Conservation (phyloP, 768 basidiomycete species). For the Mycena haematopus region DNA sequence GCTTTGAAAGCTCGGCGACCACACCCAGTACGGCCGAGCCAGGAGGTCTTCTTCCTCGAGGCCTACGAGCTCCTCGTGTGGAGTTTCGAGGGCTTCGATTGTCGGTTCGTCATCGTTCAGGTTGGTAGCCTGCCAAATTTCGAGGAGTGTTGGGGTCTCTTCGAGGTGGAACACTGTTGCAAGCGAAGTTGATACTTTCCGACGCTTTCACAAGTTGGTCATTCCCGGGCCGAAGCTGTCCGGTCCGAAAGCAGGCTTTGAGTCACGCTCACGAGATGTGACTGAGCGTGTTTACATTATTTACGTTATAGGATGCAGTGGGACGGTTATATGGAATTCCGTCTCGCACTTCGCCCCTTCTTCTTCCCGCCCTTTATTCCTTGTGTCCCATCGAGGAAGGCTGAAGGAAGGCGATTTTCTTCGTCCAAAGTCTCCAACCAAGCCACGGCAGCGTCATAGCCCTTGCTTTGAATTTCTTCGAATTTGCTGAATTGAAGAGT, state of each 20-base stretch:
- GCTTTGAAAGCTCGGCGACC: not conserved
- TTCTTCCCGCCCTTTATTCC: constrained; percentile 57
- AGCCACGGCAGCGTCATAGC: constrained; percentile 74
- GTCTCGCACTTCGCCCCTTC: constrained; percentile 78
- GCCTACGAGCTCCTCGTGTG: constrained; percentile 1
- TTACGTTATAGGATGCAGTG: too few species aligned
- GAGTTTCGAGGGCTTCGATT: not conserved
- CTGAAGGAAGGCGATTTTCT: constrained; percentile 83
- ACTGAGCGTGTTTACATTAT: too few species aligned
- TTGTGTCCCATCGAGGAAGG: constrained; percentile 66
- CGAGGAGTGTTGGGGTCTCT: constrained; percentile 8
- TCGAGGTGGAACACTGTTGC: too few species aligned
- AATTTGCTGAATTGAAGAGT: constrained; percentile 91
- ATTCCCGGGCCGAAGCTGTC: too few species aligned
- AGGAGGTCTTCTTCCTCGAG: constrained; percentile 8
- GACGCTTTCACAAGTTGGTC: too few species aligned
- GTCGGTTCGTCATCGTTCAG: constrained; percentile 18
- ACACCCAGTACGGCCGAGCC: constrained; percentile 2
- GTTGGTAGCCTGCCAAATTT: constrained; percentile 18
- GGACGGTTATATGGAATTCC: constrained; percentile 68
- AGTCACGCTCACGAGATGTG: too few species aligned
- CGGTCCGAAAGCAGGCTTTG: too few species aligned
- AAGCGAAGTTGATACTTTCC: too few species aligned
- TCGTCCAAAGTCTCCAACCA: constrained; percentile 80
- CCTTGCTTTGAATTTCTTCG: constrained; percentile 85